phyloP scores from a whole-genome alignment of 352 stramenopile species.

The Phytophthora pisi region DNA sequence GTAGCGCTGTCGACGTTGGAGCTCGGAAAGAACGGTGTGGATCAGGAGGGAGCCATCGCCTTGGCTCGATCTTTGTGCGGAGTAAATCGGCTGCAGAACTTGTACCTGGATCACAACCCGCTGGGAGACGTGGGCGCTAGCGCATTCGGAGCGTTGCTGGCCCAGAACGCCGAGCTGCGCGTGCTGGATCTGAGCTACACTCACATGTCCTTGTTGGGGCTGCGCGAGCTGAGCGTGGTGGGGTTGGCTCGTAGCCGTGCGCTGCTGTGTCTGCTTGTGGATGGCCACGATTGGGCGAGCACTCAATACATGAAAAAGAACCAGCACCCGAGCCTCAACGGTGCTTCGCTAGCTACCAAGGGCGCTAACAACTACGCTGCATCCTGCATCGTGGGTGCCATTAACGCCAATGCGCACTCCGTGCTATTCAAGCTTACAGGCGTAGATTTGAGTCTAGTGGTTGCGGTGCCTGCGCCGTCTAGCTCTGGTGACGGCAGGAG shows the following conservation, averaged over 20 bases:
- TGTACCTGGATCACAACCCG: conserved; percentile 89
- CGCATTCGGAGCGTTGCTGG: conserved; percentile 70
- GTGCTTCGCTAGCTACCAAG: conserved; percentile 64
- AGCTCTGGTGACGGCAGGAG: conserved; percentile 22
- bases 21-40: conserved; percentile 80
- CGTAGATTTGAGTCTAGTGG: conserved; percentile 65
- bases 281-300: conserved; percentile 84
- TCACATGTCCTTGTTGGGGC: conserved; percentile 75
- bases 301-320: conserved; percentile 88
- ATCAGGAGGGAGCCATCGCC: conserved; percentile 66
- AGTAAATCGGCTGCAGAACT: conserved; percentile 64
- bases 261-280: conserved; percentile 73
- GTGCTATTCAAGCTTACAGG: conserved; percentile 81
- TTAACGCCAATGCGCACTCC: conserved; percentile 70
- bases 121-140: conserved; percentile 73
- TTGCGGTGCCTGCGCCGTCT: conserved; percentile 31
- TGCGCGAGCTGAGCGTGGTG: conserved; percentile 70
- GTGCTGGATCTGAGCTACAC: conserved; percentile 86
- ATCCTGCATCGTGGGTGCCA: conserved; percentile 72
- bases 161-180: conserved; percentile 71
- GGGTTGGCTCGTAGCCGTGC: conserved; percentile 66
- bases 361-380: conserved; percentile 77
- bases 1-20: conserved; percentile 73
- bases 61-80: conserved; percentile 71
- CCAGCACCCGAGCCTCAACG: conserved; percentile 50